Base-by-base conservation (phyloP, 495 filamentous ascomycete species). In the Podospora anserina region DNA sequence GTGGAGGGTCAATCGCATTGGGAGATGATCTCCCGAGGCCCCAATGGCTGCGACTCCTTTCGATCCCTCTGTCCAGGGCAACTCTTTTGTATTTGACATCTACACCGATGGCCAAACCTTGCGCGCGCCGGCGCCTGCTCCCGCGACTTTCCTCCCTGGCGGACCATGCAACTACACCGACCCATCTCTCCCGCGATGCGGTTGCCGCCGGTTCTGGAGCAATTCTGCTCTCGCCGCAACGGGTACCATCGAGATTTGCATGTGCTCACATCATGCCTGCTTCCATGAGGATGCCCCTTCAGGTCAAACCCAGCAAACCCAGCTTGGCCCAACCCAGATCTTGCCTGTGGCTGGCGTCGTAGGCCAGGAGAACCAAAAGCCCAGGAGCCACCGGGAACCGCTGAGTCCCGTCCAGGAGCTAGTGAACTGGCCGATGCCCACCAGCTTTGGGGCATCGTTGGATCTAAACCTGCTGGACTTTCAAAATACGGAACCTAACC, bases 201-300 rank as follows among this genome's bases (percentile, higher is more conserved):
- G 89, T 63, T 91, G 89, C 71, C 83, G 83, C 67, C 86, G 87
- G 20, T 91, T 90, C 79, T 90, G 87, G 87, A 82, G 82, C 72
- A 78, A 78, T 64, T 75, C 81, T 54, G 65, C 73, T 11, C 54
- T 70, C 34, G 28, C 68, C 4, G 34, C 65, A 1, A 23, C 68
- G 5, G 78, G 79, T 26, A 74, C 81, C 49, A 78, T 72, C n/a
- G 81, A 81, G 58, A 84, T 84, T 77, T 91, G 89, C 80, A 86
- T 89, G 79, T 91, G 89, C 72, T 85, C 84, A 16, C 89, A 91
- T 75, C 89, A 91, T 82, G 89, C 89, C 39, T 91, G 89, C 75
- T 91, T 86, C 72, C 89, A 91, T 72, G 85, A 89, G 70, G 78
- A 82, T 68, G 55, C 76, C 65, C 78, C 65, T 18, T 32, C 77